Evolutionary conservation across 495 filamentous ascomycete genomes (phyloP), one percentile per base, ranked within the genome.

Genomic region (Penicillium mononematosum): DNA sequence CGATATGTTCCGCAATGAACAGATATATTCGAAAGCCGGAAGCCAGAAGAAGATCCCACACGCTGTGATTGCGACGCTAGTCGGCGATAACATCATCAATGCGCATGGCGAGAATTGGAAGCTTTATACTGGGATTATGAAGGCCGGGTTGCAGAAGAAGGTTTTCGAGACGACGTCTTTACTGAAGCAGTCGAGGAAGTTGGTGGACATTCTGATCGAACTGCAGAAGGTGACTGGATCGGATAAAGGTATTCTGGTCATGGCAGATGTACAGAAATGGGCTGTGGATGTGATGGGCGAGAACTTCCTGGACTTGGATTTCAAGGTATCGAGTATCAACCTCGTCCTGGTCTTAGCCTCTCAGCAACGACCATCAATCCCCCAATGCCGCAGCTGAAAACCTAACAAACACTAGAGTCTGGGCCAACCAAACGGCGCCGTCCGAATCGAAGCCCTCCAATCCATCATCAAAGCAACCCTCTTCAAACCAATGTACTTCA

Each of bases 21-120:
- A 75, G 24, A 31, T 76, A 0, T 79, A 72, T 44, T 62, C 64
- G 1, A 81, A 81, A 59, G 67, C 66, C 11, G 77, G 78, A 0
- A 78, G 74, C 47, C 72, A 81, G 47, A 70, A 74, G 36, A 81
- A 81, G 69, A 76, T 78, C 5, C 77, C 75, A 0, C 64, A 74
- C 50, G 70, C 70, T 29, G 67, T 78, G 0, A 63, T 80, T 20
- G 75, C 76, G 1, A 58, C 63, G 22, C 67, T 75, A 1, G 64
- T 71, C 2, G 73, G 74, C 0, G 72, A 73, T 39, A 77, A 76
- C 57, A 70, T 77, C 47, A 70, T 76, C 45, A 67, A 62, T 59
- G 55, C 68, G 0, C 70, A 70, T 55, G 71, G 67, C 1, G 60
- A 69, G 14, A 67, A 60, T 1, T 78, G 73, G 73, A 58, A 56